Percentiles rank a stretch among this genome's conserved stretches.
phyloP scores from a whole-genome alignment of 192 early-diverging fungal genomes.

The Backusella liffmaniae region DNA sequence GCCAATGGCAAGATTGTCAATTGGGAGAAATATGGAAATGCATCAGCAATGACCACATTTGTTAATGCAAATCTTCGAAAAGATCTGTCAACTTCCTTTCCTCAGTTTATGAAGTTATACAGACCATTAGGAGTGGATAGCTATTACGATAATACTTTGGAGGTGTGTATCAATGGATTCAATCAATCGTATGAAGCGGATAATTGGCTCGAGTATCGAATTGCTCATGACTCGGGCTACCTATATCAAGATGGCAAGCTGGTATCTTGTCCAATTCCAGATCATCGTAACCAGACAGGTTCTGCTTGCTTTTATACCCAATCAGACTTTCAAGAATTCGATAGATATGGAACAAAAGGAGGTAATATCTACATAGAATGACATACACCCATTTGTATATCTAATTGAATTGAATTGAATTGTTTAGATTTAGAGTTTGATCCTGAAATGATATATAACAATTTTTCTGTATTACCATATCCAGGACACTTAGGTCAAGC shows the following conservation, averaged over 20 bases:
- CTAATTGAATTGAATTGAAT: background rate
- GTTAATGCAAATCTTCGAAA: conserved; percentile 27
- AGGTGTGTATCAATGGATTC: conserved; percentile 24
- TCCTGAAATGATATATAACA: conserved; percentile 8
- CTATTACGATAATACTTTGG: conserved; percentile 19
- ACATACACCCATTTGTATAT: too few species aligned
- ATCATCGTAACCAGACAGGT: conserved; percentile 22
- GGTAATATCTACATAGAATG: conserved; percentile 8
- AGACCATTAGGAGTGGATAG: background rate
- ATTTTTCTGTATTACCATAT: conserved; percentile 21
- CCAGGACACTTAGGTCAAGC: background rate
- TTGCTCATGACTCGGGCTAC: conserved; percentile 33
- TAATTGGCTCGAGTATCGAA: conserved; percentile 29
- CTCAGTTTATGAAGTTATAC: conserved; percentile 28
- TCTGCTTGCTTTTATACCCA: conserved; percentile 28
- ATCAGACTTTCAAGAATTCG: conserved; percentile 10
- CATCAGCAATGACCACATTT: conserved; percentile 16
- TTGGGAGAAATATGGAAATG: conserved; percentile 7
- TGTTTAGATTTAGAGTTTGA: conserved; percentile 19
- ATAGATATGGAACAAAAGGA: conserved; percentile 23
- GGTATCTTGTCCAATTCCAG: conserved; percentile 31
- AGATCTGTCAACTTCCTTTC: conserved; percentile 38
- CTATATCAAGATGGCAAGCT: conserved; percentile 16
- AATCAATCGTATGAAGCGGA: conserved; percentile 24
- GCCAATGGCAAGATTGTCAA: conserved; percentile 35